Conservation (phyloP, 2,329 filamentous ascomycete species). For the Coniochaeta sp. region DNA sequence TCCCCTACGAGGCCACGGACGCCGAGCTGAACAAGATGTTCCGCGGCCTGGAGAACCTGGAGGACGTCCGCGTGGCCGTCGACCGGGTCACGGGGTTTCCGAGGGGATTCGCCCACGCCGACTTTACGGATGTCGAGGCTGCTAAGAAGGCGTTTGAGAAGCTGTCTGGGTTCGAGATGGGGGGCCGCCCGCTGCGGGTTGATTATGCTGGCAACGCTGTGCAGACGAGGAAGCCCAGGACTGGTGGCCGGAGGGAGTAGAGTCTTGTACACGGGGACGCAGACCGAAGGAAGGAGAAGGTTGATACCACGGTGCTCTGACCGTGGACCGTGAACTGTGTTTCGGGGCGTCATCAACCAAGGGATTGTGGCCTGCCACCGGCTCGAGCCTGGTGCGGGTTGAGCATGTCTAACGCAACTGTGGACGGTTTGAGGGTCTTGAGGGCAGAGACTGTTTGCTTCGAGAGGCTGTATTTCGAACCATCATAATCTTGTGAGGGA, state of each 20-base stretch:
- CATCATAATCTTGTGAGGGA: background rate
- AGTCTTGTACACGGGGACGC: background rate
- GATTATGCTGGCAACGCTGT: conserved; percentile 44
- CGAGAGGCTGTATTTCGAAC: background rate
- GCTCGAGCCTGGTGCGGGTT: background rate
- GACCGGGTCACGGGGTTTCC: conserved; percentile 75
- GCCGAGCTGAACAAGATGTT: conserved; percentile 75
- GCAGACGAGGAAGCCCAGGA: background rate
- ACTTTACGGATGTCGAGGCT: conserved; percentile 62
- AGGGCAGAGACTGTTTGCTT: background rate
- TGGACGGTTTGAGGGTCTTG: background rate
- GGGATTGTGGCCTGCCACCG: too few relatives aligned
- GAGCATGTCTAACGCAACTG: background rate
- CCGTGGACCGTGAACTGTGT: too few relatives aligned
- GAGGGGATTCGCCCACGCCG: conserved; percentile 76
- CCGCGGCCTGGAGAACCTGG: conserved; percentile 58
- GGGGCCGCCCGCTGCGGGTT: conserved; percentile 56
- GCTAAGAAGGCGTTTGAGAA: conserved; percentile 52
- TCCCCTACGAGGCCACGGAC: conserved; percentile 80
- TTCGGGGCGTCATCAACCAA: too few relatives aligned
- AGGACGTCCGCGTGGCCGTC: conserved; percentile 74
- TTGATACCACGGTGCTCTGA: too few relatives aligned
- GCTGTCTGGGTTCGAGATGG: conserved; percentile 50
- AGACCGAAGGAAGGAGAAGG: background rate
- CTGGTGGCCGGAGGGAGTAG: background rate